phyloP scores from a whole-genome alignment of 495 filamentous ascomycete genomes.

The Xylaria bambusicola region DNA sequence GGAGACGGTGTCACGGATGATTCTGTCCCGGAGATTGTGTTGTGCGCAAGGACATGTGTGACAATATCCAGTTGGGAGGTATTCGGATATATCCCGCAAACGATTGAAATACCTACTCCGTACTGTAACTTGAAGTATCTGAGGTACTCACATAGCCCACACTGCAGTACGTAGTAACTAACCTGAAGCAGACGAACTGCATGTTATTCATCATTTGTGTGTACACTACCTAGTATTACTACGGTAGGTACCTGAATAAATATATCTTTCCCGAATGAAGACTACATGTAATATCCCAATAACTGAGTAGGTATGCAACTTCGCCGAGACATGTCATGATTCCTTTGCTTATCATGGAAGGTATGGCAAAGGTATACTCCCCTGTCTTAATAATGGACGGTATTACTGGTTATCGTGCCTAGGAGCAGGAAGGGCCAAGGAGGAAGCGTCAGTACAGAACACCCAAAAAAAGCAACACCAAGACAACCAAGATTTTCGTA shows the following conservation, averaged over 20 bases:
- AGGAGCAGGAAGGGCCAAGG: background rate
- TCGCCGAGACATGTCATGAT: too few relatives aligned
- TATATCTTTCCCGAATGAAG: too few relatives aligned
- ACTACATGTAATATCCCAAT: too few relatives aligned
- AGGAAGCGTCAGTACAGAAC: constrained; percentile 1
- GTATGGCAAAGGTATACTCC: background rate
- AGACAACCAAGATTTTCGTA: constrained; percentile 15
- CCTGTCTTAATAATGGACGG: background rate
- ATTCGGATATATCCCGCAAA: too few relatives aligned
- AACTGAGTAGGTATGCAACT: too few relatives aligned
- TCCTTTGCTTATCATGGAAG: background rate
- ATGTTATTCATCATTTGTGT: too few relatives aligned
- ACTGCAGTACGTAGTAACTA: background rate
- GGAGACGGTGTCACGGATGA: background rate
- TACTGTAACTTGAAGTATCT: too few relatives aligned
- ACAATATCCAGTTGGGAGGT: too few relatives aligned
- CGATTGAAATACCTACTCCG: too few relatives aligned
- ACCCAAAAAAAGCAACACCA: constrained; percentile 18
- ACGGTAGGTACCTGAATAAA: background rate
- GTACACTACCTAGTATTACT: background rate
- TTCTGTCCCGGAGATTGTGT: background rate
- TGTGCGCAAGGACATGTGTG: too few relatives aligned
- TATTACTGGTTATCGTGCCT: background rate
- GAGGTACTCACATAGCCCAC: too few relatives aligned
- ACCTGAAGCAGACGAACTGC: too few relatives aligned